Evolutionary conservation across 2,329 filamentous ascomycete genomes (phyloP).

Genomic region (Cercospora nicotianae): DNA sequence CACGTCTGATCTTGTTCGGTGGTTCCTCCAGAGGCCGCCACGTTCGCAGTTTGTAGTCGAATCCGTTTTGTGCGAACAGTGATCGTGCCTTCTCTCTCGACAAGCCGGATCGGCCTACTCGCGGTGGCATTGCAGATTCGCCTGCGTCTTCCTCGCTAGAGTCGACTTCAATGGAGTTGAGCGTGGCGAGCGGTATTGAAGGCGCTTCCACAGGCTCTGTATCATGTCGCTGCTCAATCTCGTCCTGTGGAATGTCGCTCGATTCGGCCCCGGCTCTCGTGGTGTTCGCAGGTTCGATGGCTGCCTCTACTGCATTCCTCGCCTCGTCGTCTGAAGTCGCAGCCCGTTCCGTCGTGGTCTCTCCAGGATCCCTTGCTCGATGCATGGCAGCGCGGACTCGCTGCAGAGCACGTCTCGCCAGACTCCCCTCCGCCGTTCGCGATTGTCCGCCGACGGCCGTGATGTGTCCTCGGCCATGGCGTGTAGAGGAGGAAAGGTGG

Average conservation of each 20-base stretch:
- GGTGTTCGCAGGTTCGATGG: neutral
- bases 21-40: constrained; percentile 23
- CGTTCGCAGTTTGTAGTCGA: constrained; percentile 35
- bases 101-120: constrained; percentile 21
- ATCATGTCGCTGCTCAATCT: neutral
- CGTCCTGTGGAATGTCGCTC: neutral
- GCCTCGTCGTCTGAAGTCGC: constrained; percentile 8
- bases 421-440: constrained; percentile 24
- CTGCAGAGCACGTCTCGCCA: constrained; percentile 30
- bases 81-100: constrained; percentile 36
- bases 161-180: constrained; percentile 24
- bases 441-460: constrained; percentile 8
- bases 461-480: constrained; percentile 16
- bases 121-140: constrained; percentile 27
- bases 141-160: constrained; percentile 25
- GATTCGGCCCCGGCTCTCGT: constrained; percentile 8
- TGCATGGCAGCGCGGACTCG: constrained; percentile 28
- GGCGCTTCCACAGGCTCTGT: constrained; percentile 5
- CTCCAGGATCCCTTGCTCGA: constrained; percentile 4
- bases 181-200: constrained; percentile 5
- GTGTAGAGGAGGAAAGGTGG: constrained; percentile 3
- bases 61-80: constrained; percentile 47
- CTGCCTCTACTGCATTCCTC: constrained; percentile 4
- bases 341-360: neutral
- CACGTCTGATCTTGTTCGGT: constrained; percentile 32